phyloP scores from a whole-genome alignment of 495 filamentous ascomycete genomes.

The Talaromyces ruber region DNA sequence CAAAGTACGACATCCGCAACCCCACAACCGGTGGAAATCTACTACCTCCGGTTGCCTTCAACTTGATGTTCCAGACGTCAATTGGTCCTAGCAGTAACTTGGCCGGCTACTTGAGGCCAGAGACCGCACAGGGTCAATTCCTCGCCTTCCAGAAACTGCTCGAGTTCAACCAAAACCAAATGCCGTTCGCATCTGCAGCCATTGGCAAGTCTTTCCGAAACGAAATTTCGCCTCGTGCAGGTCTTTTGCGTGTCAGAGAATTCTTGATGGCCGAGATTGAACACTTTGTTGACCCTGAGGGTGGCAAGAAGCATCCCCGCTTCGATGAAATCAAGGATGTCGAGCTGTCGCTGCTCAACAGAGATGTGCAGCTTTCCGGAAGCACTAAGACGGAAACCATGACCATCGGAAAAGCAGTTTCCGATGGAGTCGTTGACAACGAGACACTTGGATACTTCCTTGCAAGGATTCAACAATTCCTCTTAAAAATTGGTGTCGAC shows the following conservation, averaged over 20 bases:
- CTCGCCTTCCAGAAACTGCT: conserved; percentile 60
- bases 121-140: conserved; percentile 64
- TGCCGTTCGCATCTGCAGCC: conserved; percentile 67
- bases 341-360: conserved; percentile 58
- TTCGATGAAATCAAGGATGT: conserved; percentile 56
- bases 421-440: conserved; percentile 63
- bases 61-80: conserved; percentile 67
- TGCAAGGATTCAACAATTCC: conserved; percentile 66
- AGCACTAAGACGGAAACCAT: conserved; percentile 51
- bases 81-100: conserved; percentile 60
- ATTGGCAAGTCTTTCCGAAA: conserved; percentile 73
- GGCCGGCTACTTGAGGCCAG: conserved; percentile 56
- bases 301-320: conserved; percentile 60
- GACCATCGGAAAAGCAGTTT: conserved; percentile 64
- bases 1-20: conserved; percentile 58
- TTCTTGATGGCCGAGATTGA: conserved; percentile 73
- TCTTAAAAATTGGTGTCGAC: conserved; percentile 62
- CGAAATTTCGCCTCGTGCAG: conserved; percentile 61
- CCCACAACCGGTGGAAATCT: conserved; percentile 52
- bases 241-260: conserved; percentile 60
- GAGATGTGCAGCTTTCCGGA: conserved; percentile 61
- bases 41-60: conserved; percentile 58
- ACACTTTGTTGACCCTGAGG: conserved; percentile 63
- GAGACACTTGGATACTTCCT: conserved; percentile 87
- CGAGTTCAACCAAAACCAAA: conserved; percentile 61